Conservation (phyloP, 768 basidiomycete genomes). For the Amylocystis lapponica region DNA sequence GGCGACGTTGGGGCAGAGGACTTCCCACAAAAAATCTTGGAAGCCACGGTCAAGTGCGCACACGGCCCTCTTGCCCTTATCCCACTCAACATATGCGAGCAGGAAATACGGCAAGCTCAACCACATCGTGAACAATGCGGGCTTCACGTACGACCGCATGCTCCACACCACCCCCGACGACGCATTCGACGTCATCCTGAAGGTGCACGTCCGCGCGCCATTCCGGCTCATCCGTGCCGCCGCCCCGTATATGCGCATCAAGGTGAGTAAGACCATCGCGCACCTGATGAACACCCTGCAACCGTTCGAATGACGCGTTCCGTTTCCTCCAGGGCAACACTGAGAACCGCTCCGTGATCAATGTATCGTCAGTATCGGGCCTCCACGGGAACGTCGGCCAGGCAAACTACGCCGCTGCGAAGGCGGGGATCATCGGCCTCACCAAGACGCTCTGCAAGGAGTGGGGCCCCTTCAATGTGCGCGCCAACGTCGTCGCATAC, state of each 20-base stretch:
- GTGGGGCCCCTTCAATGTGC: conserved; percentile 79
- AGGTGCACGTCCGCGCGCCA: conserved; percentile 81
- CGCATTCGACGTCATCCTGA: conserved; percentile 74
- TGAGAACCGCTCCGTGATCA: conserved; percentile 72
- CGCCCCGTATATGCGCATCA: conserved; percentile 80
- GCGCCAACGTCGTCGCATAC: conserved; percentile 77
- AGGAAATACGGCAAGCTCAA: conserved; percentile 83
- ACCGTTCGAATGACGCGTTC: not conserved
- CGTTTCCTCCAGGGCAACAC: conserved; percentile 33
- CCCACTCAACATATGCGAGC: not conserved
- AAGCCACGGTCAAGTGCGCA: conserved; percentile 68
- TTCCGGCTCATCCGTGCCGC: conserved; percentile 82
- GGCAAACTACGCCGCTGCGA: conserved; percentile 76
- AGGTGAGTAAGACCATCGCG: too few species aligned
- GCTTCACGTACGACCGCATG: conserved; percentile 85
- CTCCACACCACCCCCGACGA: conserved; percentile 83
- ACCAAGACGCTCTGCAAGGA: conserved; percentile 87
- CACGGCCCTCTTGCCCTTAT: not conserved
- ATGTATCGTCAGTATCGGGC: conserved; percentile 78
- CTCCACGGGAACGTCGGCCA: conserved; percentile 87
- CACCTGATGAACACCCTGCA: not conserved
- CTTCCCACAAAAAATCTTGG: conserved; percentile 73
- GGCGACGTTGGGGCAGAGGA: conserved; percentile 83
- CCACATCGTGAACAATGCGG: conserved; percentile 82
- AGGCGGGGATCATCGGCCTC: conserved; percentile 70